Evolutionary conservation across 352 stramenopile species (phyloP).

Genomic region (Lagenidium sp.): DNA sequence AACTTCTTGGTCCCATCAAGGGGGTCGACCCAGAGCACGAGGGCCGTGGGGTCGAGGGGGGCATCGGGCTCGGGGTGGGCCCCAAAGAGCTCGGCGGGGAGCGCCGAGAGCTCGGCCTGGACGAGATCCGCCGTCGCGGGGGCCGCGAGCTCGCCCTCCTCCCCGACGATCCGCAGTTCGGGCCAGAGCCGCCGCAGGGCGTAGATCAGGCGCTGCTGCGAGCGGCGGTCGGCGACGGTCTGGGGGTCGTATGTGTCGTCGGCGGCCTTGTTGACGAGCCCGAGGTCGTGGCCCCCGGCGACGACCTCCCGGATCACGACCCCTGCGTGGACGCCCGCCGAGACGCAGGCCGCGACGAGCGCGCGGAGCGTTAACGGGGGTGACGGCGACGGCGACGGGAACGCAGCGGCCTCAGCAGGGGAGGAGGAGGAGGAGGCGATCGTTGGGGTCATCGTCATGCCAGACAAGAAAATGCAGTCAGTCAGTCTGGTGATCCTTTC

Average conservation of each 20-base stretch:
- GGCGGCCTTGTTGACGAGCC: constrained; percentile 70
- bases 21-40: constrained; percentile 77
- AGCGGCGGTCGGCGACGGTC: constrained; percentile 63
- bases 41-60: constrained; percentile 23
- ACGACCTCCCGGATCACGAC: constrained; percentile 67
- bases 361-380: constrained; percentile 18
- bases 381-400: constrained; percentile 1
- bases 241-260: constrained; percentile 69
- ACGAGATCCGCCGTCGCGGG: constrained; percentile 38
- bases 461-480: too few species aligned
- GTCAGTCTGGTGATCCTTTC: too few species aligned
- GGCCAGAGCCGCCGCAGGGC: constrained; percentile 49
- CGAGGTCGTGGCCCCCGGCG: constrained; percentile 32
- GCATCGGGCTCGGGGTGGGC: constrained; percentile 8
- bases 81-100: constrained; percentile 10
- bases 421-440: too few species aligned
- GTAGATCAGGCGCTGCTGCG: constrained; percentile 62
- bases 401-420: neutral
- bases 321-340: constrained; percentile 35
- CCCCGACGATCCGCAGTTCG: constrained; percentile 44
- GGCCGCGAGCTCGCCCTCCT: constrained; percentile 54
- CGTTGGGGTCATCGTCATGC: neutral
- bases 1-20: constrained; percentile 78
- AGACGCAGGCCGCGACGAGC: constrained; percentile 51
- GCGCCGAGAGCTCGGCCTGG: constrained; percentile 25